Percentiles rank a stretch among this genome's conserved stretches.
These are phyloP conservation scores for Cicer arietinum DNA, from an alignment of 306 rosid genomes.

Conservation along the genomic window DNA sequence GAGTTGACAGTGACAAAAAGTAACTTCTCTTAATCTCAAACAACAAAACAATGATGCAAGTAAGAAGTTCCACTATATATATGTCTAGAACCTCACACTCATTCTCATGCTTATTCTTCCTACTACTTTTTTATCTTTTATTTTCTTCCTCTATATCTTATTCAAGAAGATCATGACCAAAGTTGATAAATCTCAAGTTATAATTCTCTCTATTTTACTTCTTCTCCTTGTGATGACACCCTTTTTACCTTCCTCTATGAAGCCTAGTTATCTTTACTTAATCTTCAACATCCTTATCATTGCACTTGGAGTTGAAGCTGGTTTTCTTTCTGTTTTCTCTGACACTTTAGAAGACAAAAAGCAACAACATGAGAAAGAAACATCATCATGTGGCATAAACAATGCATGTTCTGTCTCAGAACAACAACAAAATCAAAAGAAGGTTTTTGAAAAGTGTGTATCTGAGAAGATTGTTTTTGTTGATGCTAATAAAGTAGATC, in stretches of 20 bases:
- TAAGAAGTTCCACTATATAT: slow-evolving; percentile 43
- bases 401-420: slow-evolving; percentile 15
- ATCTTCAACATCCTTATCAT: slow-evolving; percentile 70
- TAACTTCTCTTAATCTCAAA: neutral
- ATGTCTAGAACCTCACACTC: slow-evolving; percentile 39
- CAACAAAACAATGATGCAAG: slow-evolving; percentile 3
- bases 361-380: slow-evolving; percentile 36
- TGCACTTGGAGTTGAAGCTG: slow-evolving; percentile 79
- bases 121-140: slow-evolving; percentile 36
- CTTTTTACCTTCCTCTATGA: slow-evolving; percentile 66
- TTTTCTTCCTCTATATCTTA: slow-evolving; percentile 8
- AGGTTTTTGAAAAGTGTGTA: slow-evolving; percentile 44
- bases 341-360: slow-evolving; percentile 54
- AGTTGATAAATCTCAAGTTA: slow-evolving; percentile 59
- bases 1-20: neutral
- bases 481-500: slow-evolving; percentile 36
- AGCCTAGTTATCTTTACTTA: slow-evolving; percentile 65
- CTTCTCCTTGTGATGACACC: slow-evolving; percentile 70
- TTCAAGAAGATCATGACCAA: slow-evolving; percentile 50
- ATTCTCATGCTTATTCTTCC: slow-evolving; percentile 28
- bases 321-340: slow-evolving; percentile 63
- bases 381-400: neutral
- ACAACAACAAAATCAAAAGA: slow-evolving; percentile 39
- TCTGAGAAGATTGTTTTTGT: slow-evolving; percentile 45
- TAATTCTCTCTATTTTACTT: slow-evolving; percentile 54